These are phyloP conservation scores for Sclerotinia nivalis DNA, from an alignment of 2,329 filamentous ascomycete genomes.

Conservation along the genomic window DNA sequence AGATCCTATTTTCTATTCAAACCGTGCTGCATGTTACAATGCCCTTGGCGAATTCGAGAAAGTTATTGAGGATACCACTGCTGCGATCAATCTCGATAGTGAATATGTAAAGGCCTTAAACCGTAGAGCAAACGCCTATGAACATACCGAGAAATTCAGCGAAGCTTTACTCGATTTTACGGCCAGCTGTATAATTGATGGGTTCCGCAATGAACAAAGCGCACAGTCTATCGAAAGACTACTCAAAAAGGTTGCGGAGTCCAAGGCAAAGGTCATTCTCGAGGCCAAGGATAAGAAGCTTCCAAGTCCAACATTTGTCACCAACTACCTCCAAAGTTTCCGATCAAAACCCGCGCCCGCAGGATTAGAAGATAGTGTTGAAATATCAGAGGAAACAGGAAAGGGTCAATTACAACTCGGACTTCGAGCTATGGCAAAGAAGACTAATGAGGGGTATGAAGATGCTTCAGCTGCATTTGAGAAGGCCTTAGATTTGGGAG, in stretches of 20 bases:
- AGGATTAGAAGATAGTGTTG: slow-evolving; percentile 79
- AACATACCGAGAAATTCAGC: slow-evolving; percentile 86
- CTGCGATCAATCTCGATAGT: slow-evolving; percentile 87
- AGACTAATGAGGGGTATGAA: slow-evolving; percentile 88
- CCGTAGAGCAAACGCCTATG: slow-evolving; percentile 93
- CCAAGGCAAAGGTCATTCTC: slow-evolving; percentile 89
- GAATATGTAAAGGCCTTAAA: slow-evolving; percentile 98
- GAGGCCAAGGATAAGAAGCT: slow-evolving; percentile 77
- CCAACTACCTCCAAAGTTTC: slow-evolving; percentile 99
- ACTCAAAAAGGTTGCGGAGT: slow-evolving; percentile 94
- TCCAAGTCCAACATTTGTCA: slow-evolving; percentile 93
- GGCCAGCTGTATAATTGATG: slow-evolving; percentile 97
- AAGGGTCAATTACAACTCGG: slow-evolving; percentile 85
- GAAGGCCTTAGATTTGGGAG: slow-evolving; percentile 78
- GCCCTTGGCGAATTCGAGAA: slow-evolving; percentile 91
- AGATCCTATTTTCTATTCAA: slow-evolving; percentile 98
- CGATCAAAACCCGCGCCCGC: slow-evolving; percentile 75
- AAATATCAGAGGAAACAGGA: slow-evolving; percentile 75
- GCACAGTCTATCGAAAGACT: slow-evolving; percentile 89
- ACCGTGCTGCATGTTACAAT: slow-evolving; percentile 96
- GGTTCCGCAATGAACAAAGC: slow-evolving; percentile 88
- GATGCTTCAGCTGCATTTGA: slow-evolving; percentile 85
- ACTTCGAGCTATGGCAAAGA: slow-evolving; percentile 75
- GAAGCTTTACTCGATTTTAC: slow-evolving; percentile 97
- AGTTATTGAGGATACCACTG: slow-evolving; percentile 95